Conservation (phyloP, 1,284 basidiomycete genomes). For the Microbotryum saponariae region DNA sequence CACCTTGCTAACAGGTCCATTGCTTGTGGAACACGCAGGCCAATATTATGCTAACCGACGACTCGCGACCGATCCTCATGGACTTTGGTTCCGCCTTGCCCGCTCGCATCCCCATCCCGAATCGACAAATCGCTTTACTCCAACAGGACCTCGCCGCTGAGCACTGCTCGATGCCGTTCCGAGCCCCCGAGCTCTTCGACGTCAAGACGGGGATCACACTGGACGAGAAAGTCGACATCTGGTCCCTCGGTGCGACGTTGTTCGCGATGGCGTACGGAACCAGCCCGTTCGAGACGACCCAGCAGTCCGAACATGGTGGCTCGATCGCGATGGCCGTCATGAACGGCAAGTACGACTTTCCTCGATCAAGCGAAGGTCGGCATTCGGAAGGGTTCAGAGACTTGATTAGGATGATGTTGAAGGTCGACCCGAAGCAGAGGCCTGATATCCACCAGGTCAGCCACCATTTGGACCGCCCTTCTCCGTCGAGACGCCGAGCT, state of each 20-base stretch:
- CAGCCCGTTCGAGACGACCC: constrained; percentile 74
- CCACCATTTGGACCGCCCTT: too few relatives aligned
- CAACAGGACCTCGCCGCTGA: constrained; percentile 93
- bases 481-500: too few relatives aligned
- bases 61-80: constrained; percentile 76
- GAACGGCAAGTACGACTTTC: constrained; percentile 76
- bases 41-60: constrained; percentile 93
- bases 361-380: constrained; percentile 50
- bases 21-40: constrained; percentile 44
- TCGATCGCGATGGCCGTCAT: constrained; percentile 93
- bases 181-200: constrained; percentile 89
- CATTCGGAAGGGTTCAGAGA: constrained; percentile 73
- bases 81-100: constrained; percentile 87
- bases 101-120: constrained; percentile 69
- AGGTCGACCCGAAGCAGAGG: constrained; percentile 66
- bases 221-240: constrained; percentile 94
- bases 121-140: constrained; percentile 71
- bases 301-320: constrained; percentile 76
- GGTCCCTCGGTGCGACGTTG: constrained; percentile 87
- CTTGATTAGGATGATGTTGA: constrained; percentile 74
- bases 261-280: constrained; percentile 78
- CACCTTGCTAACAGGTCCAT: background rate
- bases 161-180: constrained; percentile 92
- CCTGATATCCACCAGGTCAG: constrained; percentile 73
- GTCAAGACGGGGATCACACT: constrained; percentile 74